These are phyloP conservation scores for Multifurca ochricompacta DNA, from an alignment of 768 basidiomycete species.

Conservation along the genomic window DNA sequence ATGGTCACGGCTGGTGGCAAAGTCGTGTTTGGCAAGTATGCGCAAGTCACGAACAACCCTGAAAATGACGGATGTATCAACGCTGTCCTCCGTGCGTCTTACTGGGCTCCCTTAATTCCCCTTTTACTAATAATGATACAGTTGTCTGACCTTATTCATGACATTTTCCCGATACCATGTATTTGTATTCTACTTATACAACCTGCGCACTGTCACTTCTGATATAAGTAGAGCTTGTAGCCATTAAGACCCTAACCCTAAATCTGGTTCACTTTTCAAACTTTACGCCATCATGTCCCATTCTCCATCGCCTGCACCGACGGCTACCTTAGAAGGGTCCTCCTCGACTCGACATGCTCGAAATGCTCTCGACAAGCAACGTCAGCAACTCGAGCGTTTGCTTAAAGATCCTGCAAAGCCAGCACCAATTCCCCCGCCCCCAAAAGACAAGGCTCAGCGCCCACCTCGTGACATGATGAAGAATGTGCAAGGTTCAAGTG, in stretches of 20 bases:
- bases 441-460: slow-evolving; percentile 75
- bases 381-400: slow-evolving; percentile 72
- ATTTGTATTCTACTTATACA: background rate
- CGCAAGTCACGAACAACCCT: slow-evolving; percentile 89
- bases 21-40: slow-evolving; percentile 88
- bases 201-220: too few relatives aligned
- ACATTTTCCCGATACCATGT: background rate
- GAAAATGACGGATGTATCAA: slow-evolving; percentile 98
- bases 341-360: slow-evolving; percentile 38
- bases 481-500: slow-evolving; percentile 96
- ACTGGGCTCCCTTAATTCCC: background rate
- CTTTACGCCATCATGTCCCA: slow-evolving; percentile 21
- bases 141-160: slow-evolving; percentile 5
- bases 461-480: slow-evolving; percentile 96
- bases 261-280: background rate
- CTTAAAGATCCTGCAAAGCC: slow-evolving; percentile 85
- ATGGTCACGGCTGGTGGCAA: slow-evolving; percentile 97
- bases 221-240: background rate
- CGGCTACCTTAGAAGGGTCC: slow-evolving; percentile 17
- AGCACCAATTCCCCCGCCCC: slow-evolving; percentile 68
- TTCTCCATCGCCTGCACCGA: slow-evolving; percentile 27
- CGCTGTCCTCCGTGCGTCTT: slow-evolving; percentile 74
- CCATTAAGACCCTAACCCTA: slow-evolving; percentile 14
- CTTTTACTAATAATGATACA: background rate
- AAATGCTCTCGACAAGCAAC: slow-evolving; percentile 45